Evolutionary conservation across 1,284 basidiomycete species (phyloP).

Genomic region (Rhodotorula sp.): DNA sequence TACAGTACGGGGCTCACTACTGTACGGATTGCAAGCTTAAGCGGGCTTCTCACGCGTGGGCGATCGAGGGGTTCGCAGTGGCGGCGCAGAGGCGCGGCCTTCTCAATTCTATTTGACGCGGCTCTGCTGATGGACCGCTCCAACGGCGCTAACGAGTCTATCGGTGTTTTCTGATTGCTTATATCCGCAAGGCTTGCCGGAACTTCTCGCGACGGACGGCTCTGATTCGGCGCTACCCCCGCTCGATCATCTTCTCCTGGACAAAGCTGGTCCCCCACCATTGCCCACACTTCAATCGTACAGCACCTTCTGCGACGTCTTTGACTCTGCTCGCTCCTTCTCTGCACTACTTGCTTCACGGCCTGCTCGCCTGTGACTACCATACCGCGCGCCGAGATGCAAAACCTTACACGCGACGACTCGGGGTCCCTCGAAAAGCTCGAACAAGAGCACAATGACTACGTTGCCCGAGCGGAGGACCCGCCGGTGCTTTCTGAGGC

Average conservation of each 20-base stretch:
- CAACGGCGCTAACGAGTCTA: too few relatives aligned
- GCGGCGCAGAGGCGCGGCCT: too few relatives aligned
- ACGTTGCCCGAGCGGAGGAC: background rate
- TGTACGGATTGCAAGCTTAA: too few relatives aligned
- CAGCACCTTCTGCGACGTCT: background rate
- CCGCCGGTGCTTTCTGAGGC: background rate
- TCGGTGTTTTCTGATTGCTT: background rate
- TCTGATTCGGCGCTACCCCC: background rate
- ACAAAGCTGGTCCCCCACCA: background rate
- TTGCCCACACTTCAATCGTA: background rate
- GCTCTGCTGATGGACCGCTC: too few relatives aligned
- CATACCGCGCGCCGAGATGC: background rate
- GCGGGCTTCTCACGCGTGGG: too few relatives aligned
- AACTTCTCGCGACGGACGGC: background rate
- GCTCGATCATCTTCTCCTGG: background rate
- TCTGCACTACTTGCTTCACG: too few relatives aligned
- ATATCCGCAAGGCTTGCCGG: background rate
- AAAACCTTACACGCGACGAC: background rate
- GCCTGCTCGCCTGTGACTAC: background rate
- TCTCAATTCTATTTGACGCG: too few relatives aligned
- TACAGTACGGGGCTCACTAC: too few relatives aligned
- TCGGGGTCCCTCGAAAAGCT: constrained; percentile 15
- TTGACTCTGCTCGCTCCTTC: too few relatives aligned
- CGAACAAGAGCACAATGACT: constrained; percentile 7
- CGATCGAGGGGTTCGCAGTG: too few relatives aligned